Evolutionary conservation across 805 yeast genomes (phyloP), one percentile per base, ranked within the genome.

Genomic region (Starmerella roubikii): DNA sequence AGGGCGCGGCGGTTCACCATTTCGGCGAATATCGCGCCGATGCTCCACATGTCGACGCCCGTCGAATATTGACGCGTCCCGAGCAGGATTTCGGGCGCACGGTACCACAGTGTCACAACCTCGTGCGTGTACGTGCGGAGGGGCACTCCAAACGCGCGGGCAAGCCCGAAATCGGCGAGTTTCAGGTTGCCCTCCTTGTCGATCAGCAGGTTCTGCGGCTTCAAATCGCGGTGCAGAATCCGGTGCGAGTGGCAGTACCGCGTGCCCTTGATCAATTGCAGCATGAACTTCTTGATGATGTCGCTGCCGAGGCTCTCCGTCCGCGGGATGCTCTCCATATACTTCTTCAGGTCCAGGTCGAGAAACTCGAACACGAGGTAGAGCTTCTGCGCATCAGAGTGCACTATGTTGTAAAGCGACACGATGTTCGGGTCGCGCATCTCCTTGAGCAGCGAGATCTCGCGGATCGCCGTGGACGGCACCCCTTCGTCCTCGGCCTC

Each of bases 401-500:
- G 98, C 45, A 91, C 93, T 48, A 91, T 91, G 60, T 91, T 95
- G 59, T 78, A 83, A 31, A 91, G 68, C 34, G 93, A 68, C 19
- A 91, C 96, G 37, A 88, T 86, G 60, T 88, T 85, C 45, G 84
- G 93, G 61, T 91, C 94, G 48, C 83, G 74, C 69, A 91, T 70
- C 58, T 91, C 98, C 58, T 91, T 88, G 60, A 91, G 70, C 33
- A 91, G 68, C 1, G 97, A 88, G 51, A 91, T 91, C 57, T 91
- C 98, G 52, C 98, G 71, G 42, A 91, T 91, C 5, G 98, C 97
- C 0, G 98, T 91, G 1, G 96, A 85, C 2, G 98, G 98, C 18
- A 93, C 96, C 16, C 98, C 98, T 59, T 91, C 98, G 59, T 84
- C 94, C 59, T 91, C 98, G 17, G 93, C 83, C 58, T 91, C 98